Evolutionary conservation across 2,329 filamentous ascomycete genomes (phyloP), one percentile per base, ranked within the genome.

Genomic region (Exophiala viscosa): DNA sequence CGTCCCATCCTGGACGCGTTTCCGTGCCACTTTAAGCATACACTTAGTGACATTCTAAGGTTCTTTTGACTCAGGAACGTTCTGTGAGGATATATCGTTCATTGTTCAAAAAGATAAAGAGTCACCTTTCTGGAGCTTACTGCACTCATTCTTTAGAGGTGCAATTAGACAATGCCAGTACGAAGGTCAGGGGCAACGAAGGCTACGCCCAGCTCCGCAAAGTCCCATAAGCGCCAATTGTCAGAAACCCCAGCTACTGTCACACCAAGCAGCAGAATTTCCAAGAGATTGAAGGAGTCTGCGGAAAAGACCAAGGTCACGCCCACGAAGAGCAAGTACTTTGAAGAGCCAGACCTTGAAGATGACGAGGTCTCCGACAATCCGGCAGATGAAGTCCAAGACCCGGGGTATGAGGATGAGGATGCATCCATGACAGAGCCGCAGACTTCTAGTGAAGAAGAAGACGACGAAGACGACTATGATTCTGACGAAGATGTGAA

Each of bases 251-350:
- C 54, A 2, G 35, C 40, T 28, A 51, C 36, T 11, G 18, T 32
- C 23, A 59, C 56, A 4, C 56, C 61, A n/a, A 49, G 53, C 3
- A 57, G 54, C 34, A 45, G 59, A 23, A 48, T 42, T 13, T 63
- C 60, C 5, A 63, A 61, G 36, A 45, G 60, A 35, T 28, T 59
- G 43, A 61, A 52, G 45, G 52, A 54, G 17, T 57, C 57, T n/a
- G 51, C 50, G 15, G 45, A 31, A 6, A 55, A 53, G 15, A 14
- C 36, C 47, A 58, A 55, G 13, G 40, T 68, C 10, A 77, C 75
- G 9, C 64, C 73, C 5, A 76, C 70, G 54, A 77, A 73, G 62
- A 79, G 76, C 67, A 76, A 74, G 61, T 78, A 79, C 60, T 80
- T 80, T 54, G 64, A 72, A 45, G 55, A 63, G 4, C 31, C 39